Evolutionary conservation across 2,329 filamentous ascomycete species (phyloP), one percentile per base, ranked within the genome.

Genomic region (Colletotrichum salicis): DNA sequence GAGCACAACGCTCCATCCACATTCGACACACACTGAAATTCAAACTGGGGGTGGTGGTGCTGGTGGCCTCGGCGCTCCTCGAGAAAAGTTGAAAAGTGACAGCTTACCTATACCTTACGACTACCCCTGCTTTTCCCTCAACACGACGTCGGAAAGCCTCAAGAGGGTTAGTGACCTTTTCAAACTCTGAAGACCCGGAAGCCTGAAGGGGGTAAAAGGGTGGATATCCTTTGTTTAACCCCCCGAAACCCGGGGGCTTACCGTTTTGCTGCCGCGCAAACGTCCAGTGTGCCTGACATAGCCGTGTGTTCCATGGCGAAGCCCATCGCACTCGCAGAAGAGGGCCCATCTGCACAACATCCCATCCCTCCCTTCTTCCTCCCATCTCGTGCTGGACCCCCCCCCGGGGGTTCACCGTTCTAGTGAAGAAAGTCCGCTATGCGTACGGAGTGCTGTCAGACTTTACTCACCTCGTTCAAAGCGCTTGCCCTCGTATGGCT

Each of bases 291-390:
- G 57, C n/a, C 66, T 27, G 55, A 35, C 59, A 51, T 71, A 66
- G 37, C 54, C 41, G 41, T 48, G 41, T 48, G 57, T 63, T 41
- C 54, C 55, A 41, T 61, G 57, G 29, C 24, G 45, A 35, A 48
- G 41, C 27, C 31, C 45, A n/a, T 64, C 35, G 64, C 37, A 52
- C 52, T 61, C 52, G 56, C 45, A 69, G 59, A 63, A 52, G 55
- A 41, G 54, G 41, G 19, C 51, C 45, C 65, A 64, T 69, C 70
- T 71, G 70, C 66, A 71, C 70, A 69, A 71, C 65, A 71, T 69
- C 59, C 55, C 51, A 59, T 58, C 58, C 7, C n/a, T 45, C 59
- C 59, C 64, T 45, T 57, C 48, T 58, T 51, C 58, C n/a, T n/a
- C 55, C 59, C 59, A 64, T 54, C 62, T 61, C 41, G 31, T 37